Base-by-base conservation (phyloP, 352 stramenopile species). In the Peronospora belbahrii region DNA sequence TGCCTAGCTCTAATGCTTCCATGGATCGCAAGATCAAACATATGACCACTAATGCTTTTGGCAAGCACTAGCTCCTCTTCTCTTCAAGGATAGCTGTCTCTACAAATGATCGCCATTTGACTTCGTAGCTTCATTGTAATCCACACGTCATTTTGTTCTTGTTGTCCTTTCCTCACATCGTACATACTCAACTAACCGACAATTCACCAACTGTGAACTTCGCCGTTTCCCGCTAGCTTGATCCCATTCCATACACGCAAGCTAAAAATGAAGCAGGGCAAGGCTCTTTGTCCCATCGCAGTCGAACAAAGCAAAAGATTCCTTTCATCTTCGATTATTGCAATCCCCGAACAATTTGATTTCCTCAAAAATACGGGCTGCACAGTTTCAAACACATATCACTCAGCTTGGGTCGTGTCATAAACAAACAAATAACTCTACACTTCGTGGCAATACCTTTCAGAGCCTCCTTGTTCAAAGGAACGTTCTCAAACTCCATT, bases 401-500 rank as follows among this genome's bases (percentile, higher is more conserved):
- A 5, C 8, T 60, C n/a, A 61, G 32, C 10, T 15, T 19, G 23
- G 7, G 23, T 7, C 7, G 4, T 27, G 4, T 4, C 7, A 27
- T 4, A 27, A 27, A 27, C 7, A 27, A 27, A 8, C 4, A 27
- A 27, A 27, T n/a, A 27, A 27, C 23, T 8, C 4, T 27, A 7
- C 23, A 7, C 23, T 27, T 27, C n/a, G 23, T 27, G 7, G 23
- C 7, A 27, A 11, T 50, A 93, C 82, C 67, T 79, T 94, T 94
- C n/a, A 94, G 51, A 19, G 77, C 64, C 6, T 86, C 78, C 59
- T 90, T 90, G 58, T 90, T 75, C 22, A 94, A 48, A 24, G 65
- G 74, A 13, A 92, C 78, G 38, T 94, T 91, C 43, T 94, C 83
- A 59, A 94, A 91, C 41, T 91, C 80, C 83, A 94, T 94, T 42